Evolutionary conservation across 306 rosid genomes (phyloP), one percentile per base, ranked within the genome.

Genomic region (Benincasa hispida): DNA sequence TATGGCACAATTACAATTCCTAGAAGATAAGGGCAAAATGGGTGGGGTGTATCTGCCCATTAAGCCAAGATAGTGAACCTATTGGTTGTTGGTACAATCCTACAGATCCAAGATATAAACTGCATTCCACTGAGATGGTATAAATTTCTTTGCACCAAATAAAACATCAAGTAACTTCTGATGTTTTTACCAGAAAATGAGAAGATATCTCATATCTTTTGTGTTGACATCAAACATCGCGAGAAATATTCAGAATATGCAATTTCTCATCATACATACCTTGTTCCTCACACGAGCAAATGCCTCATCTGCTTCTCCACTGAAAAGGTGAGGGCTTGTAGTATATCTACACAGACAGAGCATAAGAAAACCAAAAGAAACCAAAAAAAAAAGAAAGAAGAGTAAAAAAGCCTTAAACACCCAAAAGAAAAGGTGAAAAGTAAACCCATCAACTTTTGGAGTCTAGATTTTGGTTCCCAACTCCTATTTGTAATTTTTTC

Each of bases 321-420:
- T 82, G 80, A 94, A 91, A 47, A 94, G 87, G 81, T 94, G 98
- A 3, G 98, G 98, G 77, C 98, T 94, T 76, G 98, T 94, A 56
- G 98, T 94, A 84, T 93, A 91, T 89, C 98, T 91, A 72, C 28
- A 56, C 35, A 61, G 15, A 25, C 51, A 22, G 32, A 59, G 41
- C 15, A 76, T 37, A 77, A 34, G 42, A 57, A 63, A 50, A 30
- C 58, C 59, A 65, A 13, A 37, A 24, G 55, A 15, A 73, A 34
- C 34, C 4, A 74, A 37, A 18, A 77, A 11, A 65, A 34, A 57
- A 61, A 21, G 12, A 21, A 6, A 8, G 14, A 58, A 34, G n/a
- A n/a, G n/a, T n/a, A n/a, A n/a, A n/a, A 10, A 25, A 30, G 27
- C n/a, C 22, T 41, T 25, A 27, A 37, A 15, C 24, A 61, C 39